A percentile compares a stretch with the other conserved stretches of the same genome.
These are phyloP conservation scores for Pleurozium schreberi DNA, from an alignment of 225 moss, liverwort and hornwort species.

Conservation along the genomic window DNA sequence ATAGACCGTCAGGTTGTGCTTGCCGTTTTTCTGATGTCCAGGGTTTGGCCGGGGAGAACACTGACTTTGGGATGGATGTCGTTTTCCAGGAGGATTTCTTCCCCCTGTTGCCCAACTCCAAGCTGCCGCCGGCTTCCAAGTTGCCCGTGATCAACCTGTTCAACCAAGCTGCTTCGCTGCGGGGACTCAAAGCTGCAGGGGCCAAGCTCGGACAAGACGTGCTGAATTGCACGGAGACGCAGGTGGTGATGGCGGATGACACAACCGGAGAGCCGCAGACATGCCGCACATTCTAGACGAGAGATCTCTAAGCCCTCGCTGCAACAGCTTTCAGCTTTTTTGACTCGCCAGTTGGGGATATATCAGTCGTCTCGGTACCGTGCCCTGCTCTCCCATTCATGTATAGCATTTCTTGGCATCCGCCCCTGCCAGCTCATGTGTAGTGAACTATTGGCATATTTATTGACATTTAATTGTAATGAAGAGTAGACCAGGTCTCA, in stretches of 20 bases:
- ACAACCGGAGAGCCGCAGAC: constrained; percentile 59
- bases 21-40: neutral
- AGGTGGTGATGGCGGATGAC: constrained; percentile 55
- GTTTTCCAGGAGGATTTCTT: constrained; percentile 38
- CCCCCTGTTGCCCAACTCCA: constrained; percentile 42
- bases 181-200: constrained; percentile 78
- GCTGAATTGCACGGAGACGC: constrained; percentile 39
- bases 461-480: neutral
- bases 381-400: neutral
- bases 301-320: neutral
- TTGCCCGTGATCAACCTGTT: constrained; percentile 84
- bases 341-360: neutral
- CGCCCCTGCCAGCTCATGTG: neutral
- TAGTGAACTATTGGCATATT: neutral
- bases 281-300: constrained; percentile 35
- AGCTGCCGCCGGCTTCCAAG: constrained; percentile 59
- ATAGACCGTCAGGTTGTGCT: neutral
- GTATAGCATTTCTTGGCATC: neutral
- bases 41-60: neutral
- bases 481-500: neutral
- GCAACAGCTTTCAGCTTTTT: neutral
- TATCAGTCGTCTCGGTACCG: neutral
- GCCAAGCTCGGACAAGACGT: constrained; percentile 85
- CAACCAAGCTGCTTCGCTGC: constrained; percentile 74
- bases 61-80: neutral